phyloP scores from a whole-genome alignment of 2,329 filamentous ascomycete genomes.

The Blastomyces silverae region DNA sequence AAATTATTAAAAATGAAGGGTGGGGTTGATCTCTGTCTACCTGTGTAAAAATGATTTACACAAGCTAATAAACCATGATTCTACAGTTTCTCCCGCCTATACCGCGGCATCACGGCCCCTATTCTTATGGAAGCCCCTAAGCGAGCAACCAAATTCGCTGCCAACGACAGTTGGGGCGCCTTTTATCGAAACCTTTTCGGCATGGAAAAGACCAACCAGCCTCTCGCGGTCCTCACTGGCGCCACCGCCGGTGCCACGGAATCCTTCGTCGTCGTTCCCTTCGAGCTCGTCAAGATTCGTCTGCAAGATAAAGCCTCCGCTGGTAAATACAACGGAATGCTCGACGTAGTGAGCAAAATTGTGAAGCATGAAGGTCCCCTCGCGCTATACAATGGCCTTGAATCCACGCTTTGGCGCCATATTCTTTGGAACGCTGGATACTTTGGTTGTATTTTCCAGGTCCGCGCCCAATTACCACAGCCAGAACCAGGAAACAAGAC shows the following conservation, averaged over 20 bases:
- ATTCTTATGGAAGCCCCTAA: slow-evolving; percentile 98
- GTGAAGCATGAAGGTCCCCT: slow-evolving; percentile 74
- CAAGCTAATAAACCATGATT: slow-evolving; percentile 8
- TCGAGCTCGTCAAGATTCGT: slow-evolving; percentile 97
- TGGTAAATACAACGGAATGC: slow-evolving; percentile 56
- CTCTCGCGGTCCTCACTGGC: slow-evolving; percentile 84
- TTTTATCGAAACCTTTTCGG: slow-evolving; percentile 86
- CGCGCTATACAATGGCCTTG: slow-evolving; percentile 91
- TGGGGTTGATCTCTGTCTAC: slow-evolving; percentile 40
- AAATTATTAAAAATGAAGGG: slow-evolving; percentile 96
- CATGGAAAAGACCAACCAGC: slow-evolving; percentile 79
- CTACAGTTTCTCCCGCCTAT: slow-evolving; percentile 72
- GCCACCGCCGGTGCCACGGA: slow-evolving; percentile 93
- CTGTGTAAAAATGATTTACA: neutral
- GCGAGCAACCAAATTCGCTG: slow-evolving; percentile 95
- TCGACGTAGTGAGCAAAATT: slow-evolving; percentile 56
- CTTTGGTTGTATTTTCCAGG: slow-evolving; percentile 98
- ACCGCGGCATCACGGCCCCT: slow-evolving; percentile 89
- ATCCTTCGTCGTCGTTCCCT: slow-evolving; percentile 93
- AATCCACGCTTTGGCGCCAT: slow-evolving; percentile 95
- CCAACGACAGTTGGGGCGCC: slow-evolving; percentile 97
- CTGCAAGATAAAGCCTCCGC: slow-evolving; percentile 93
- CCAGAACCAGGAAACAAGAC: slow-evolving; percentile 64
- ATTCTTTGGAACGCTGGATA: slow-evolving; percentile 91
- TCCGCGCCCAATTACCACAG: slow-evolving; percentile 73